Evolutionary conservation across 192 early-diverging fungal species (phyloP).

Genomic region (Coemansia brasiliensis): DNA sequence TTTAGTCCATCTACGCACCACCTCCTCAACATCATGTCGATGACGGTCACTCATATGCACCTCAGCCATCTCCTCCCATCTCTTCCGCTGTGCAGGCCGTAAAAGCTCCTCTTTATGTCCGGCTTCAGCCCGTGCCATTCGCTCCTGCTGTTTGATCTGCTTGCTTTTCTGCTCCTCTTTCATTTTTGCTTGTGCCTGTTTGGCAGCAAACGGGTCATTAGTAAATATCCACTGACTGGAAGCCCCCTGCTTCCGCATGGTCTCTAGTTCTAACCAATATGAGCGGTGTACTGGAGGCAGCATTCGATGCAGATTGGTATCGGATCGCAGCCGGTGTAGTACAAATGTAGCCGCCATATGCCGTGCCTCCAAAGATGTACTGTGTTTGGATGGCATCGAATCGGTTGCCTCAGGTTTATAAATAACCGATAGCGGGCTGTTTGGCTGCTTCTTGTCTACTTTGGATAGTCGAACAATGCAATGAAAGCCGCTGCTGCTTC

Average conservation of each 20-base stretch:
- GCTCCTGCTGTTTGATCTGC: conserved; percentile 22
- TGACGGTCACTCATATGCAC: conserved; percentile 68
- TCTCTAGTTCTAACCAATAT: conserved; percentile 72
- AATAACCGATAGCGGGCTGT: conserved; percentile 24
- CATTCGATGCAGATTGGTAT: conserved; percentile 66
- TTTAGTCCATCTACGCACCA: conserved; percentile 59
- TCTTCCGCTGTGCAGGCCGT: neutral
- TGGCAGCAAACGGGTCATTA: conserved; percentile 76
- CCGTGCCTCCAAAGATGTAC: conserved; percentile 58
- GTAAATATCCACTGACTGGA: conserved; percentile 60
- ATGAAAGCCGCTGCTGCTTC: conserved; percentile 57
- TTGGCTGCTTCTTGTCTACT: conserved; percentile 33
- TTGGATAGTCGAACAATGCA: conserved; percentile 37
- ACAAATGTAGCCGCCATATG: conserved; percentile 78
- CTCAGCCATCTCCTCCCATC: conserved; percentile 57
- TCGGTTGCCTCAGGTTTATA: conserved; percentile 18
- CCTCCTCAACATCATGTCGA: conserved; percentile 61
- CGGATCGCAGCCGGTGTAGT: conserved; percentile 71
- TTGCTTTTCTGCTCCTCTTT: conserved; percentile 7
- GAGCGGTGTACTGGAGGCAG: conserved; percentile 73
- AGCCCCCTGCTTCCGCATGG: conserved; percentile 44
- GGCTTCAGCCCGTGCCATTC: conserved; percentile 41
- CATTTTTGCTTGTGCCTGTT: conserved; percentile 49
- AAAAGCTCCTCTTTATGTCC: conserved; percentile 44
- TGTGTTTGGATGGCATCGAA: neutral